Base-by-base conservation (phyloP, 2,329 filamentous ascomycete genomes). In the Fusarium caatingaense region DNA sequence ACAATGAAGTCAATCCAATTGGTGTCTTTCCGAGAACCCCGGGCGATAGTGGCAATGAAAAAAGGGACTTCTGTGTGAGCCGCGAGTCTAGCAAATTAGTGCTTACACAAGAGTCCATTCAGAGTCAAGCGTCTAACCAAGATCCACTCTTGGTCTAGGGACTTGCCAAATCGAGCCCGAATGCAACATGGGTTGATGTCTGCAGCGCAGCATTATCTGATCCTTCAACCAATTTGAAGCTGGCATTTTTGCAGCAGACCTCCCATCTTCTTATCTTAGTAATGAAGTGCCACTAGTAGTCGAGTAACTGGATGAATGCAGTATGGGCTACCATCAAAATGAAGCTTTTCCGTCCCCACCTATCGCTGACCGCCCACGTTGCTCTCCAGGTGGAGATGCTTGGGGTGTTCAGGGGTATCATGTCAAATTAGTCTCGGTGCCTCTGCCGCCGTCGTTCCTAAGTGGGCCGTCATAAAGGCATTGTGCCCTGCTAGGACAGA, bases 381-480 rank as follows among this genome's bases (percentile, higher is more conserved):
- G 18, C 34, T 37, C 18, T n/a, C 18, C 18, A 2, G 10, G 34
- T 37, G 34, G 34, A 11, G 18, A 37, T 37, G 18, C n/a, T 18
- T n/a, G 34, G 34, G 34, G 34, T n/a, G 3, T n/a, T 37, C 34
- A 37, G 34, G 34, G 34, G 34, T 37, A 37, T 37, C 34, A 18
- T 37, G 34, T 37, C 34, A 37, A 37, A 37, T 37, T 37, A 37
- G 34, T 37, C 18, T n/a, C 18, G 18, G 34, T 11, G 21, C 23
- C 44, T 59, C 28, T 45, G 23, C 56, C 50, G 53, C 40, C 34
- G 34, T 37, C 34, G 34, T 42, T 60, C 42, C 41, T 13, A 27
- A 41, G 42, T 48, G 42, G 45, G 25, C 57, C 57, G 25, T 56
- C 50, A 56, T 56, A 56, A 60, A 56, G 50, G 42, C 57, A 60